These are phyloP conservation scores for Cyberlindnera meyerae DNA, from an alignment of 805 yeast genomes.

Conservation along the genomic window DNA sequence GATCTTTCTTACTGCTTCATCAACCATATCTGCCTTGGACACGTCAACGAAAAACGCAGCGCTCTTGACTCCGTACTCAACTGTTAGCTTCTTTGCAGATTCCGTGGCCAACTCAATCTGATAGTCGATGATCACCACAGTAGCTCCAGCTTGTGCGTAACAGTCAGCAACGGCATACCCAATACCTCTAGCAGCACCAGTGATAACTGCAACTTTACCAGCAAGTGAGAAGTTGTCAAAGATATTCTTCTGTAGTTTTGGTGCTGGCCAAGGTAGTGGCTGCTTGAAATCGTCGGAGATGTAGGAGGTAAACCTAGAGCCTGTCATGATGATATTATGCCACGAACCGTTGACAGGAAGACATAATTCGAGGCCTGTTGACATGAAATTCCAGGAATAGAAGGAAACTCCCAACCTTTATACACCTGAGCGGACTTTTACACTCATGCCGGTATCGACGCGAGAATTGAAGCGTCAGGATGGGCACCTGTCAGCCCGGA, in stretches of 20 bases:
- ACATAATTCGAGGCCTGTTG: neutral
- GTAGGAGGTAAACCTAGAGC: slow-evolving; percentile 18
- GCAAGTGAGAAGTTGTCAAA: slow-evolving; percentile 70
- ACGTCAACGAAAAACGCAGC: slow-evolving; percentile 44
- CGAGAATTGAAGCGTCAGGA: too few species aligned
- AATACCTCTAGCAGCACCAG: slow-evolving; percentile 85
- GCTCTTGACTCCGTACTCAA: slow-evolving; percentile 54
- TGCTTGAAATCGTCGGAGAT: slow-evolving; percentile 22
- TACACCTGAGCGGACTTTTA: too few species aligned
- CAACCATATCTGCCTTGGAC: slow-evolving; percentile 24
- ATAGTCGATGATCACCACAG: slow-evolving; percentile 46
- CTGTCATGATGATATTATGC: slow-evolving; percentile 12
- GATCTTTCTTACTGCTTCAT: slow-evolving; percentile 31
- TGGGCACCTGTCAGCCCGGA: too few species aligned
- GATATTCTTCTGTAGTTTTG: slow-evolving; percentile 46
- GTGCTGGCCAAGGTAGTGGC: slow-evolving; percentile 49
- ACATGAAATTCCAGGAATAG: too few species aligned
- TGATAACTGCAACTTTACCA: slow-evolving; percentile 77
- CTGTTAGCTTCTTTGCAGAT: slow-evolving; percentile 50
- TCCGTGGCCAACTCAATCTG: slow-evolving; percentile 41
- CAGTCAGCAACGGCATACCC: slow-evolving; percentile 81
- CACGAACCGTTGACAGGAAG: too few species aligned
- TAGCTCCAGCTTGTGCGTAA: slow-evolving; percentile 83
- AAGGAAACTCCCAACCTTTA: neutral
- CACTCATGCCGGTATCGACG: too few species aligned